These are phyloP conservation scores for Podila epicladia DNA, from an alignment of 192 early-diverging fungal species.

Conservation along the genomic window DNA sequence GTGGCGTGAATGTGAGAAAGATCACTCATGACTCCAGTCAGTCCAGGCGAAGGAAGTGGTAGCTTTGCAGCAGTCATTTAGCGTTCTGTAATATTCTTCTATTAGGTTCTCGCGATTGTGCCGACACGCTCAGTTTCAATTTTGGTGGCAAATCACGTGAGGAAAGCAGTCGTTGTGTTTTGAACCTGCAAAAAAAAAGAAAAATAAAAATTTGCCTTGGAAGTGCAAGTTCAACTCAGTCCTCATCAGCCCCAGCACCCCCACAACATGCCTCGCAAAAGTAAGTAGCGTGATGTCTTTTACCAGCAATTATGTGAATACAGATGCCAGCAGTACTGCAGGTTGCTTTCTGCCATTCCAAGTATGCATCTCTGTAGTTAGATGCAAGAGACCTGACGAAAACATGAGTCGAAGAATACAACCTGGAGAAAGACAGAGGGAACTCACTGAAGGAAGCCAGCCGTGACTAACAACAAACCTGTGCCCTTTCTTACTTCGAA, in stretches of 20 bases:
- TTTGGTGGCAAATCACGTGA: background rate
- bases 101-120: no score
- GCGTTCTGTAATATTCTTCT: no score
- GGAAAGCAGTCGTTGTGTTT: background rate
- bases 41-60: no score
- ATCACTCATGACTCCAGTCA: no score
- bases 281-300: background rate
- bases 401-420: background rate
- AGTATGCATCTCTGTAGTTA: background rate
- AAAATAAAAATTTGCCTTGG: background rate
- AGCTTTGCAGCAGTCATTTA: no score
- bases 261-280: constrained; percentile 3
- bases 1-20: no score
- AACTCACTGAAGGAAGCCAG: background rate
- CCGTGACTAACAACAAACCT: background rate
- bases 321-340: no score
- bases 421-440: background rate
- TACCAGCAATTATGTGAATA: background rate
- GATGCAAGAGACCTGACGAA: background rate
- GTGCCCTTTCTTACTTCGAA: background rate
- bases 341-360: background rate
- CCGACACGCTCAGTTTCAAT: no score
- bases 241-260: background rate
- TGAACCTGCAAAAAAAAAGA: constrained; percentile 8
- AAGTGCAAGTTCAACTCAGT: background rate